A percentile compares a stretch with the other conserved stretches of the same genome.
These are phyloP conservation scores for Sporothrix pseudoabietina DNA, from an alignment of 2,329 filamentous ascomycete species.

Conservation along the genomic window DNA sequence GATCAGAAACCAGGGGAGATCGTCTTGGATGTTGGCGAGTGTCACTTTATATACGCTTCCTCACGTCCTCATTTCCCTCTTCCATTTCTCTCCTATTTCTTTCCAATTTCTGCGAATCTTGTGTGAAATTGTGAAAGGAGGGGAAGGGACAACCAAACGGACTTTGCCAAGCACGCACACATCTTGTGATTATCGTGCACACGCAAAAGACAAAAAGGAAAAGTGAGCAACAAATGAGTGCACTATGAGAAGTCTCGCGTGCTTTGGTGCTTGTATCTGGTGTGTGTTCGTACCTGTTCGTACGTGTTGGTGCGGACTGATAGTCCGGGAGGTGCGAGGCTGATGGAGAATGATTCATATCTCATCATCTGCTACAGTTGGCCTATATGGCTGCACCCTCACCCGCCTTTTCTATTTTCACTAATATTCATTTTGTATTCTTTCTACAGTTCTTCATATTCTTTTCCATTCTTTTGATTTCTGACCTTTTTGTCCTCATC, in stretches of 20 bases:
- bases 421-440: background rate
- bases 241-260: background rate
- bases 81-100: background rate
- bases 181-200: background rate
- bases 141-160: background rate
- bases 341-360: conserved; percentile 30
- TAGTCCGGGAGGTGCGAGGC: background rate
- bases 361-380: conserved; percentile 19
- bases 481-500: background rate
- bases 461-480: background rate
- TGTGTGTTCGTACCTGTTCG: background rate
- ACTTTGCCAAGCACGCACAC: background rate
- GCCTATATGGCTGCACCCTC: background rate
- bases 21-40: background rate
- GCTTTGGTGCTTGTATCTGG: background rate
- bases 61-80: background rate
- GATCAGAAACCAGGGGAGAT: background rate
- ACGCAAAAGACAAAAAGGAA: background rate
- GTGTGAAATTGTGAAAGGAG: background rate
- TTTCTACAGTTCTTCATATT: background rate
- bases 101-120: too few relatives aligned
- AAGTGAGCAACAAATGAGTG: background rate
- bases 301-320: background rate
- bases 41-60: conserved; percentile 10
- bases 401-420: background rate